phyloP scores from a whole-genome alignment of 345 rosid species.

The Rhodamnia argentea region DNA sequence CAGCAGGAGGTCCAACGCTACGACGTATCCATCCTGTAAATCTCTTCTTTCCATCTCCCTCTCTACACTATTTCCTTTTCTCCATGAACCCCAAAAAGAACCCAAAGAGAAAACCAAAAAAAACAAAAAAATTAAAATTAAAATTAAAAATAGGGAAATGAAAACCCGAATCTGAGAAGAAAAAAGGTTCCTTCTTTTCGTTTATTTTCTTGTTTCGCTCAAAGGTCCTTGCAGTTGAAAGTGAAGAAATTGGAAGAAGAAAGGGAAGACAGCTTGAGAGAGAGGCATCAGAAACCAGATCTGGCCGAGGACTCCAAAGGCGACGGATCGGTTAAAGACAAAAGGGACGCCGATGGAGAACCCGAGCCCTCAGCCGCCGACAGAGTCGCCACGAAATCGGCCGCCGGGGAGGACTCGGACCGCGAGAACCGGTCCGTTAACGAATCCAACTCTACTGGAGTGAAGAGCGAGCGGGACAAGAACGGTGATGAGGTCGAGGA shows the following conservation, averaged over 20 bases:
- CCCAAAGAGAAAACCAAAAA: no score
- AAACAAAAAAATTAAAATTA: not conserved
- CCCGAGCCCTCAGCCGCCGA: not conserved
- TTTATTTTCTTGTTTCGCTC: not conserved
- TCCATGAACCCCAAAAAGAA: not conserved
- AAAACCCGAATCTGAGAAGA: not conserved
- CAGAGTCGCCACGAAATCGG: not conserved
- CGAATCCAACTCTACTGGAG: constrained; percentile 72
- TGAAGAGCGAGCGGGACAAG: constrained; percentile 19
- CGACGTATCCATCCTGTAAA: constrained; percentile 61
- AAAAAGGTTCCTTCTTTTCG: not conserved
- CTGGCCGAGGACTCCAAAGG: constrained; percentile 19
- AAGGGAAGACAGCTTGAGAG: constrained; percentile 24
- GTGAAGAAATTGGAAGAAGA: constrained; percentile 66
- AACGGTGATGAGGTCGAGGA: constrained; percentile 7
- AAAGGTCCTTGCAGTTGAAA: constrained; percentile 43
- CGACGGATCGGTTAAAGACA: constrained; percentile 18
- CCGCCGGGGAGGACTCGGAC: constrained; percentile 42
- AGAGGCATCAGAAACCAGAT: constrained; percentile 31
- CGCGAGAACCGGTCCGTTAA: constrained; percentile 56
- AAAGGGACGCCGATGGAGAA: not conserved
- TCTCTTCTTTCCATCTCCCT: not conserved
- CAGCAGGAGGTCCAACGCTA: constrained; percentile 57
- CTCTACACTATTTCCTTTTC: not conserved
- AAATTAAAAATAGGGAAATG: not conserved